Percentiles rank a stretch among this genome's conserved stretches.
These are phyloP conservation scores for Penicillium sp. DNA, from an alignment of 2,329 filamentous ascomycete species.

Conservation along the genomic window DNA sequence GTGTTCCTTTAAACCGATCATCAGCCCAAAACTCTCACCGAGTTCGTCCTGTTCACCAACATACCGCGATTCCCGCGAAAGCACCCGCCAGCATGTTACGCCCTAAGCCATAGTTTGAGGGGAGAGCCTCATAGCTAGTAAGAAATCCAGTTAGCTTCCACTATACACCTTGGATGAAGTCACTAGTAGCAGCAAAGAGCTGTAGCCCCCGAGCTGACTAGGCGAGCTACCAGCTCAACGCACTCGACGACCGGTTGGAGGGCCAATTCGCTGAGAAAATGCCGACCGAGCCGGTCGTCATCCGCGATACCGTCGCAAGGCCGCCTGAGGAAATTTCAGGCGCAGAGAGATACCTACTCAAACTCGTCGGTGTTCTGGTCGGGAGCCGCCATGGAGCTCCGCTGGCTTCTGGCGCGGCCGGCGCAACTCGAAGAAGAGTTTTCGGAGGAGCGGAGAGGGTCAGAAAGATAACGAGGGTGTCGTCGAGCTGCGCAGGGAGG, in stretches of 20 bases:
- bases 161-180: conserved; percentile 7
- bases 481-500: conserved; percentile 1
- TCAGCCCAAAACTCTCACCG: conserved; percentile 18
- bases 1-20: conserved; percentile 71
- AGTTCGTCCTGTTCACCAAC: conserved; percentile 34
- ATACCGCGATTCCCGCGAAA: conserved; percentile 92
- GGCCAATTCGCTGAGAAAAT: background rate
- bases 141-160: conserved; percentile 26
- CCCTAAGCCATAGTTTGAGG: conserved; percentile 88
- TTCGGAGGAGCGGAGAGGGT: background rate
- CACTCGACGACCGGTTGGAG: background rate
- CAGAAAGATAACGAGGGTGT: background rate
- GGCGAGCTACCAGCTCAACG: background rate
- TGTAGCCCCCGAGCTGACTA: background rate
- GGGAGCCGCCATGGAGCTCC: conserved; percentile 46
- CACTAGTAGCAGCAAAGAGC: conserved; percentile 6
- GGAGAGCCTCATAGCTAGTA: conserved; percentile 83
- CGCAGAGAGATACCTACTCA: conserved; percentile 44
- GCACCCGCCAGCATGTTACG: conserved; percentile 97
- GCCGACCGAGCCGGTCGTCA: background rate
- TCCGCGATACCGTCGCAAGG: background rate
- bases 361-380: conserved; percentile 50
- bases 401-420: conserved; percentile 40
- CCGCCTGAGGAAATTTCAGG: conserved; percentile 1
- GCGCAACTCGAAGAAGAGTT: conserved; percentile 26